phyloP scores from a whole-genome alignment of 2,329 filamentous ascomycete species.

The Aspergillus sp. region DNA sequence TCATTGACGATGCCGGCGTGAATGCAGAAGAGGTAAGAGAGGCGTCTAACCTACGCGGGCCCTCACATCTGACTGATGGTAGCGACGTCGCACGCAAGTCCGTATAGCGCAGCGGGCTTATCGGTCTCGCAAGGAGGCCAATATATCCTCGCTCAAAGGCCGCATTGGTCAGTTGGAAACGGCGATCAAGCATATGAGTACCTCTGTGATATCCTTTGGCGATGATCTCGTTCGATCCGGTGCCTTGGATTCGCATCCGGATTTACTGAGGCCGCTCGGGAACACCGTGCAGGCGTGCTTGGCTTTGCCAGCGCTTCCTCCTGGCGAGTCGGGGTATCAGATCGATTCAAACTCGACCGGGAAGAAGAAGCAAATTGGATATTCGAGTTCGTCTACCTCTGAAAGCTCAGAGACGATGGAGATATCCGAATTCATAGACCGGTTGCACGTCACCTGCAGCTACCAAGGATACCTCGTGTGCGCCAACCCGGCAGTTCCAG shows the following conservation, averaged over 20 bases:
- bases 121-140: constrained; percentile 27
- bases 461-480: constrained; percentile 21
- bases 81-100: constrained; percentile 28
- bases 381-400: background rate
- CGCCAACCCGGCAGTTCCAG: constrained; percentile 14
- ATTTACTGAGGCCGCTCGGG: constrained; percentile 15
- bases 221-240: constrained; percentile 23
- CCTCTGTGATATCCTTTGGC: constrained; percentile 23
- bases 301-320: constrained; percentile 10
- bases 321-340: background rate
- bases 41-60: background rate
- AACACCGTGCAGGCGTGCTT: constrained; percentile 23
- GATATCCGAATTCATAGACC: constrained; percentile 19
- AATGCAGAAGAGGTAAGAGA: constrained; percentile 21
- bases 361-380: background rate
- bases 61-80: background rate
- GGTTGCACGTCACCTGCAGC: constrained; percentile 20
- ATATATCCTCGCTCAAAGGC: constrained; percentile 17
- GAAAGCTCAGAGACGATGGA: constrained; percentile 15
- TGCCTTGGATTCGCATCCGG: constrained; percentile 18
- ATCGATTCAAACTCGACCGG: background rate
- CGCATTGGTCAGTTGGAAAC: constrained; percentile 22
- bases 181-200: constrained; percentile 24
- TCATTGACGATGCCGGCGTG: constrained; percentile 10
- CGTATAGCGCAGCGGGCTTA: constrained; percentile 28